Evolutionary conservation across 129 eudicot genomes (phyloP).

Genomic region (Tanacetum coccineum): DNA sequence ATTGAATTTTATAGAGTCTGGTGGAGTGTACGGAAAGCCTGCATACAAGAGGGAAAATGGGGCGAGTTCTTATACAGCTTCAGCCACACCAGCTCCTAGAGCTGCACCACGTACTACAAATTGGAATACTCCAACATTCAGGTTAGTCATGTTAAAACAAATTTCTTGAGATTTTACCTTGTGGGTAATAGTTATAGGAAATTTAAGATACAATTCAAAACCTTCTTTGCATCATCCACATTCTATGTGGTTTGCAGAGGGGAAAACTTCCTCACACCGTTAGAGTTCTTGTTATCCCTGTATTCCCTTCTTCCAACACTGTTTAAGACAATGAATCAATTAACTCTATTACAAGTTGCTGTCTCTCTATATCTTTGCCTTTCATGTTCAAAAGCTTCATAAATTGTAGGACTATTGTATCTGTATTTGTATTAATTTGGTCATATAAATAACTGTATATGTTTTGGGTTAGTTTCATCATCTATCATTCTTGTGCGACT

Average conservation of each 20-base stretch:
- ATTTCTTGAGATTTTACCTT: background rate
- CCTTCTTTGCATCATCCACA: background rate
- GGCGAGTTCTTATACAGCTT: slow-evolving; percentile 35
- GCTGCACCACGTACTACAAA: slow-evolving; percentile 39
- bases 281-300: no score
- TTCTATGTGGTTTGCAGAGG: no score
- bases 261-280: no score
- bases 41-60: slow-evolving; percentile 62
- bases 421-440: no score
- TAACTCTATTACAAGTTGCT: no score
- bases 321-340: no score
- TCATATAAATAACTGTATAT: background rate
- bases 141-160: slow-evolving; percentile 33
- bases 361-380: no score
- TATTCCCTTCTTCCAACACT: no score
- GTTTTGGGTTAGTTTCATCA: background rate
- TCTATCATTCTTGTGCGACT: background rate
- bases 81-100: slow-evolving; percentile 34
- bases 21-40: slow-evolving; percentile 46
- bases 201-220: background rate
- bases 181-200: no score
- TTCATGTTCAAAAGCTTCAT: no score
- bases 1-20: slow-evolving; percentile 42
- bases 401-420: no score
- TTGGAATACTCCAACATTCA: slow-evolving; percentile 42